Base-by-base conservation (phyloP, 164 flowering plant genomes). In the Piper longum region DNA sequence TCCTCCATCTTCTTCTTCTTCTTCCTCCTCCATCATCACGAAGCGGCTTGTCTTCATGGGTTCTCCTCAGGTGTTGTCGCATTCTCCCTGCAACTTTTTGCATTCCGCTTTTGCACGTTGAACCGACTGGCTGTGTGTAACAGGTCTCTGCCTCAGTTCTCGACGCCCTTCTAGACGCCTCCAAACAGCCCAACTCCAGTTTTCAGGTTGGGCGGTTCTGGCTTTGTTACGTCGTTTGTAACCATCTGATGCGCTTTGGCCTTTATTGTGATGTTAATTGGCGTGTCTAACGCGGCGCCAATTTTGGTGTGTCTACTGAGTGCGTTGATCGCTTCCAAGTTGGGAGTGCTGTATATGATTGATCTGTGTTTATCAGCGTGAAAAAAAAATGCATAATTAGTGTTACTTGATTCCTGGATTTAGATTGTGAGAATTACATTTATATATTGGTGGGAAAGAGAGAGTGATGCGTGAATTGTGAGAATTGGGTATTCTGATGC, bases 31-130 rank as follows among this genome's bases (percentile, higher is more conserved):
- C 48, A 79, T 64, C 62, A 91, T 77, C 43, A 75, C 71, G 77
- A 85, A 87, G 77, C 79, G 81, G 14, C 84, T 89, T 43, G 91
- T 92, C 72, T 89, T 89, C 79, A 63, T 92, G 75, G 98, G 98
- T 40, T 87, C 98, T 61, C 96, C 98, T 68, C 85, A 85, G 88
- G 95, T 81, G 48, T 54, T 43, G 36, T 13, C 13, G 13, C 26
- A 41, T 3, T 4, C 5, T n/a, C n/a, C 57, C 9, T 54, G 14
- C 64, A 9, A 41, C 19, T 45, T 12, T 5, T 54, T 13, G 18
- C 41, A 5, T 6, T 64, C 57, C 43, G 11, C 2, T 41, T 59
- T 41, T 54, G 44, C 42, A 13, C 63, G 41, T 36, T 12, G 45
- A 9, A 9, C 8, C 48, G 48, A 5, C 6, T 44, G 48, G 6